A percentile compares a stretch with the other conserved stretches of the same genome.
Evolutionary conservation across 345 rosid species (phyloP).

Genomic region (Gossypium rotundifolium): DNA sequence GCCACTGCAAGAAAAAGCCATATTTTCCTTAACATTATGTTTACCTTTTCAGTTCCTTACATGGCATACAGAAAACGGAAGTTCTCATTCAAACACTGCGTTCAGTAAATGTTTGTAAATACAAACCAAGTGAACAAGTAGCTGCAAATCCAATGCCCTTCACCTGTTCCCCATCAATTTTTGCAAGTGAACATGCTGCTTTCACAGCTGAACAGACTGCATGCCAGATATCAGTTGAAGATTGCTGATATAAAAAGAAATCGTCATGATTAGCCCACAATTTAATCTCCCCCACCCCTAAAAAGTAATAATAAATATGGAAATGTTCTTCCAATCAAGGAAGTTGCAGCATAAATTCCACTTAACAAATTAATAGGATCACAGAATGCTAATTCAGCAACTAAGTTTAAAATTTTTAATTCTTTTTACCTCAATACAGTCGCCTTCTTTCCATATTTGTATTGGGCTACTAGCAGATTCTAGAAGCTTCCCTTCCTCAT

Average conservation of each 20-base stretch:
- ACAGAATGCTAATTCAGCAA: background rate
- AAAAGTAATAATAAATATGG: background rate
- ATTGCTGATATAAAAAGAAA: slow-evolving; percentile 55
- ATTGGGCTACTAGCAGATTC: slow-evolving; percentile 86
- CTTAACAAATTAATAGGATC: background rate
- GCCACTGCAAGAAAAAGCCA: slow-evolving; percentile 54
- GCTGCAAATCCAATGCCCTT: slow-evolving; percentile 82
- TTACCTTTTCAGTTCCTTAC: background rate
- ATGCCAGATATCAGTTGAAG: slow-evolving; percentile 98
- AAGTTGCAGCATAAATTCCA: background rate
- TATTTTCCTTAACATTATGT: background rate
- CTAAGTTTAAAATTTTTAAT: background rate
- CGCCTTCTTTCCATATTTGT: slow-evolving; percentile 91
- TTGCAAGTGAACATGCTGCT: slow-evolving; percentile 67
- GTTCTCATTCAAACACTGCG: background rate
- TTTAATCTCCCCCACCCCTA: background rate
- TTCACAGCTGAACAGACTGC: slow-evolving; percentile 86
- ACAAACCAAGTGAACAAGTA: slow-evolving; percentile 93
- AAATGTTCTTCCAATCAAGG: background rate
- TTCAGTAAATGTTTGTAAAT: background rate
- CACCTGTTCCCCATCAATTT: slow-evolving; percentile 63
- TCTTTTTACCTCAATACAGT: slow-evolving; percentile 63
- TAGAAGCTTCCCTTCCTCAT: slow-evolving; percentile 76
- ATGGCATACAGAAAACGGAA: background rate
- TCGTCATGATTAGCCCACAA: background rate